Evolutionary conservation across 257 asterid genomes (phyloP), one percentile per base, ranked within the genome.

Genomic region (Galeopsis tetrahit): DNA sequence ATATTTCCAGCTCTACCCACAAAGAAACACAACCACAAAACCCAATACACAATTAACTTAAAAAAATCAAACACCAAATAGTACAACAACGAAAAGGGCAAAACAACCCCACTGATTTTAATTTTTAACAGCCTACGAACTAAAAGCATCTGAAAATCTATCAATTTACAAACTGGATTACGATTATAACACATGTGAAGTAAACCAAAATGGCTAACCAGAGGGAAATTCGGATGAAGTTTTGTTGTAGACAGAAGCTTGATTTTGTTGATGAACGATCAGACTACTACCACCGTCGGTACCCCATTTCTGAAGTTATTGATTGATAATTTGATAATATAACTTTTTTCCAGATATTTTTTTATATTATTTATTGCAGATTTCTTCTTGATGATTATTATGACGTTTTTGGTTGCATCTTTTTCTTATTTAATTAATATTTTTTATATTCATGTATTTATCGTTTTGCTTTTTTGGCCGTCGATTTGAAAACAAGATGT

Each of bases 251-350:
- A 63, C 8, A 42, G 61, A 70, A 71, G 76, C 73, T 69, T 44
- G 76, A 73, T 70, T 73, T 56, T 17, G 59, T 35, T 58, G 73
- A 67, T 49, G 74, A 73, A 72, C 63, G 46, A 59, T 43, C 76
- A 38, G 53, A 57, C 62, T 72, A 43, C 74, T 65, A 33, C 56
- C 38, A 31, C 66, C 66, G 57, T 48, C 52, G 77, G 77, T 77
- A 61, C 59, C 56, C 66, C 8, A 64, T 40, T 71, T 58, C 3
- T 49, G 62, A 48, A 69, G 31, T 69, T 69, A 35, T 21, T 68
- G 55, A 46, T 36, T 64, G 14, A 17, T 35, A 31, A n/a, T 68
- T 36, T 64, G 14, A 17, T 35, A 31, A n/a, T 68, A 10, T 4
- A 21, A 17, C 13, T 8, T 62, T 62, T 73, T 52, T 10, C 46